phyloP scores from a whole-genome alignment of 2,329 filamentous ascomycete species.

The Colletotrichum sp. region DNA sequence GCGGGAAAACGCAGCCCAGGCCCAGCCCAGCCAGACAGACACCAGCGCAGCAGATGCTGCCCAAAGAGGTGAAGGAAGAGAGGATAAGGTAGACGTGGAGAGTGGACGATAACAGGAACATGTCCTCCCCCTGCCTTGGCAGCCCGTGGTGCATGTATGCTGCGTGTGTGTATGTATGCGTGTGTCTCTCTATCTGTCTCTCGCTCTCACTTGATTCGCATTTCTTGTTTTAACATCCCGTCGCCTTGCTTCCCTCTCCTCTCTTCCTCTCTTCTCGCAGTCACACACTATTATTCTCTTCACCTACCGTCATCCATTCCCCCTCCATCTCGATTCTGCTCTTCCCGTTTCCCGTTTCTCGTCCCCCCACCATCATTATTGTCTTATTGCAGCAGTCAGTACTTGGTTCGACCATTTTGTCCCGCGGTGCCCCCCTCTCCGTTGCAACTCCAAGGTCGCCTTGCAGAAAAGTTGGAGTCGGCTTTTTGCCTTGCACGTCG shows the following conservation, averaged over 20 bases:
- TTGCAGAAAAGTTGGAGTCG: constrained; percentile 6
- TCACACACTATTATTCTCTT: neutral
- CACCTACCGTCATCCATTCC: neutral
- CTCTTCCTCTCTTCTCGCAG: neutral
- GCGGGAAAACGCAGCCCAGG: neutral
- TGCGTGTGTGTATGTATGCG: neutral
- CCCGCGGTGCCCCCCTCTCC: neutral
- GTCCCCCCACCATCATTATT: neutral
- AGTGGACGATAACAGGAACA: constrained; percentile 14
- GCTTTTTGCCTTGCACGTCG: neutral
- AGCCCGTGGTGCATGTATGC: neutral
- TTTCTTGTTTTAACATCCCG: neutral
- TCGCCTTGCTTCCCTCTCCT: neutral
- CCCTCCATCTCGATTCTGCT: neutral
- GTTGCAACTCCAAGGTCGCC: neutral
- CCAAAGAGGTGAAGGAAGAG: constrained; percentile 1
- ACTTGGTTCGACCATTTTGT: neutral
- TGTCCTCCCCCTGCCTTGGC: constrained; percentile 11
- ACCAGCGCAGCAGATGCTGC: neutral
- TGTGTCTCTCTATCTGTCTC: constrained; percentile 2
- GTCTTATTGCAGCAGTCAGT: neutral
- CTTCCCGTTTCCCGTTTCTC: neutral
- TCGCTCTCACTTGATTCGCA: neutral
- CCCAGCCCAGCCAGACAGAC: neutral
- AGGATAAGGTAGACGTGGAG: neutral